phyloP scores from a whole-genome alignment of 163 green algal genomes.

The Chlorella variabilis region DNA sequence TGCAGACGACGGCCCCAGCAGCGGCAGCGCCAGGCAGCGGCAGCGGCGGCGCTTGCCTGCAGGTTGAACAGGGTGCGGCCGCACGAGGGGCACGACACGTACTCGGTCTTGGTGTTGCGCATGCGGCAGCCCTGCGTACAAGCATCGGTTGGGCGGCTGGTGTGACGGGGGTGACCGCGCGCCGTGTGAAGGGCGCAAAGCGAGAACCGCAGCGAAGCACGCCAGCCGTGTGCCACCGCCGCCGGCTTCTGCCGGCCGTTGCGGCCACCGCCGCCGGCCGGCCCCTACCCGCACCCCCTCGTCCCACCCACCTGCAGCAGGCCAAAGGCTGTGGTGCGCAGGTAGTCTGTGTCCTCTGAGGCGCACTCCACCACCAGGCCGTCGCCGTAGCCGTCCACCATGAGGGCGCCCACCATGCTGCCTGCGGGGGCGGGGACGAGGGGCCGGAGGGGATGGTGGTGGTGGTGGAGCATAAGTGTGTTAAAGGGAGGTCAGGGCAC shows the following conservation, averaged over 20 bases:
- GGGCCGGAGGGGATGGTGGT: not conserved
- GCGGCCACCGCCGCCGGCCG: too few species aligned
- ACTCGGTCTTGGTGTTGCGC: slow-evolving; percentile 99
- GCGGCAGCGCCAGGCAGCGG: not conserved
- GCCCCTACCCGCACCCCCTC: too few species aligned
- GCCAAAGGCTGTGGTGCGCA: slow-evolving; percentile 94
- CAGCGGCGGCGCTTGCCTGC: slow-evolving; percentile 36
- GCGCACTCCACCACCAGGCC: slow-evolving; percentile 89
- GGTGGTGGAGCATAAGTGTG: not conserved
- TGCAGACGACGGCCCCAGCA: not conserved
- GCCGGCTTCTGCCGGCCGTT: too few species aligned
- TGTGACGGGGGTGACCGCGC: too few species aligned
- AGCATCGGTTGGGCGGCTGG: too few species aligned
- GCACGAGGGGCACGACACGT: slow-evolving; percentile 97
- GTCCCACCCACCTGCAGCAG: slow-evolving; percentile 92
- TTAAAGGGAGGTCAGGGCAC: not conserved
- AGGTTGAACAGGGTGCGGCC: slow-evolving; percentile 99
- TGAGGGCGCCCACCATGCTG: slow-evolving; percentile 83
- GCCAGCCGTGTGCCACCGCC: too few species aligned
- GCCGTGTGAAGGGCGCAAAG: too few species aligned
- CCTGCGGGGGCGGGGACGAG: slow-evolving; percentile 44
- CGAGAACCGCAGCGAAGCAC: too few species aligned
- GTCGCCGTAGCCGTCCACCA: slow-evolving; percentile 97
- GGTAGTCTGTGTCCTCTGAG: slow-evolving; percentile 84
- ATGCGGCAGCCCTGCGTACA: slow-evolving; percentile 90